Percentiles rank a stretch among this genome's conserved stretches.
phyloP scores from a whole-genome alignment of 306 rosid genomes.

The Prunus davidiana region DNA sequence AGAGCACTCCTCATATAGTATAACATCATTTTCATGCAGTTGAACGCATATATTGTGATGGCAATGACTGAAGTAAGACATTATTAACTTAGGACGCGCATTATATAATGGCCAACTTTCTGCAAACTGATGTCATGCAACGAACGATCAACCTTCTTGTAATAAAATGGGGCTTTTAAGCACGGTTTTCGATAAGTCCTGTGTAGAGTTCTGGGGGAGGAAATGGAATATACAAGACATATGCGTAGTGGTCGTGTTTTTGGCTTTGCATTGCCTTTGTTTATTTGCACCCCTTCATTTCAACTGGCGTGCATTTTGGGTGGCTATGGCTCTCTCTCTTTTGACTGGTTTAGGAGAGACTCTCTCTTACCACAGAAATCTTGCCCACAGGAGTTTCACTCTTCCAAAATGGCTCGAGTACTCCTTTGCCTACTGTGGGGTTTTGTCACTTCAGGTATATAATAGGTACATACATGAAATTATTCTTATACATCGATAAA shows the following conservation, averaged over 20 bases:
- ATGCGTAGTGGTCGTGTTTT: conserved; percentile 46
- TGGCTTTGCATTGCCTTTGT: conserved; percentile 49
- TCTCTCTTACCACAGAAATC: conserved; percentile 68
- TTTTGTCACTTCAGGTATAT: conserved; percentile 63
- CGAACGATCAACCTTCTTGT: too few species aligned
- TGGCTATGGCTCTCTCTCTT: conserved; percentile 49
- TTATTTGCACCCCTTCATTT: conserved; percentile 66
- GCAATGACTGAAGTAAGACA: too few species aligned
- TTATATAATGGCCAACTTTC: too few species aligned
- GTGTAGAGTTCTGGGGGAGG: conserved; percentile 32
- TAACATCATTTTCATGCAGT: too few species aligned
- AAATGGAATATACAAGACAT: conserved; percentile 60
- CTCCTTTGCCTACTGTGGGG: conserved; percentile 72
- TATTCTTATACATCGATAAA: too few species aligned
- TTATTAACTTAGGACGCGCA: too few species aligned
- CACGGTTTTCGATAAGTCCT: too few species aligned
- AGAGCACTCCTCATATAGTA: too few species aligned
- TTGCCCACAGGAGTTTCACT: conserved; percentile 75
- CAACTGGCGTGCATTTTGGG: conserved; percentile 62
- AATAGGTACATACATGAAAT: too few species aligned
- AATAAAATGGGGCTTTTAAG: too few species aligned
- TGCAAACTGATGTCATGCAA: too few species aligned
- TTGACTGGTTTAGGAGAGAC: conserved; percentile 73
- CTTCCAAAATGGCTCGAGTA: conserved; percentile 89
- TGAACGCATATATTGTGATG: too few species aligned